Evolutionary conservation across 2,329 filamentous ascomycete species (phyloP), one percentile per base, ranked within the genome.

Genomic region (Davidsoniella eucalypti): DNA sequence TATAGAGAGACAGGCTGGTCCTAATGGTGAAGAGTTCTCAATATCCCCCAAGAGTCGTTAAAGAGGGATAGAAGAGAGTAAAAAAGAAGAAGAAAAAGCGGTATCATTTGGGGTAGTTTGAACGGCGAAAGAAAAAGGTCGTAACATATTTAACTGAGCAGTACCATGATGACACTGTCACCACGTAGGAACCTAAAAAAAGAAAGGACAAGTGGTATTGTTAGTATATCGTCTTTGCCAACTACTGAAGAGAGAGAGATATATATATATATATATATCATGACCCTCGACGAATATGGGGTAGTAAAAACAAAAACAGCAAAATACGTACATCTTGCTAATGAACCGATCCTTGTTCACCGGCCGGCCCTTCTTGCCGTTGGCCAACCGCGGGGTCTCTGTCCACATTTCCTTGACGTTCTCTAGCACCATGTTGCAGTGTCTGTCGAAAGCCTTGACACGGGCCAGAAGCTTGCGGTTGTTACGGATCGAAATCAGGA

Each of bases 311-410:
- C 2, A 23, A 21, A 39, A 21, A 18, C 2, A 40, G 21, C 44
- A 44, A 36, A 47, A 46, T 25, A 75, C 80, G 58, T 64, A 88
- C 88, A 95, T 90, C 72, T 95, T 95, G 75, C 86, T 94, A 61
- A 96, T 92, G 67, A 95, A 95, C 40, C 92, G 75, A 67, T 98
- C 92, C 78, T 96, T 95, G 71, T 98, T 98, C 55, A 96, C 86
- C 42, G 84, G 80, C 60, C 83, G 73, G 51, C 88, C 88, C 69
- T 87, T 88, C 72, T 90, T 92, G 57, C 90, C 90, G 57, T 81
- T 82, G 18, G 84, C 80, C 61, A 85, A 74, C 54, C 80, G 72
- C 45, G 90, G 87, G 51, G 84, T 92, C 70, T 98, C 92, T 8
- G 88, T 95, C 92, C 92, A 98, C 90, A 98, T 96, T 70, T 98